A percentile compares a stretch with the other conserved stretches of the same genome.
These are phyloP conservation scores for Phytophthora litchii DNA, from an alignment of 352 stramenopile genomes.

Conservation along the genomic window DNA sequence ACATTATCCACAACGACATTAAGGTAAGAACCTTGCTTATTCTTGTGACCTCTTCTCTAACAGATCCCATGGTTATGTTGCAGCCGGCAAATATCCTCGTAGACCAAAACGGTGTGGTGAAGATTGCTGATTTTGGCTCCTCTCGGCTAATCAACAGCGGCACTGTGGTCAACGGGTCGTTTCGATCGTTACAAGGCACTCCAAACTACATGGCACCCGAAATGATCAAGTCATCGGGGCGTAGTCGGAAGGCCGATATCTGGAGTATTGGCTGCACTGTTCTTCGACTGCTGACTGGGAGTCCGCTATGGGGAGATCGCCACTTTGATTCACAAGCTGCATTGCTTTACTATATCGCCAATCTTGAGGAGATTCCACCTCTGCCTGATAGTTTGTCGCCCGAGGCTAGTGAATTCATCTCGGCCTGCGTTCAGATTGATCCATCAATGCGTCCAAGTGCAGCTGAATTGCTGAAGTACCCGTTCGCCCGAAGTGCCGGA, in stretches of 20 bases:
- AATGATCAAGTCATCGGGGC: constrained; percentile 77
- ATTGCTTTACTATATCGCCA: constrained; percentile 68
- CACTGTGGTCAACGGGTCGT: constrained; percentile 48
- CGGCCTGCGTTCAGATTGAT: constrained; percentile 55
- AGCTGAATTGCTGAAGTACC: constrained; percentile 87
- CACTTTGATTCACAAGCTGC: constrained; percentile 76
- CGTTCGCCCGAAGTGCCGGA: constrained; percentile 72
- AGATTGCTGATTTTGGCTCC: constrained; percentile 95
- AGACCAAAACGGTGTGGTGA: constrained; percentile 93
- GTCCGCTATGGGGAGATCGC: constrained; percentile 80
- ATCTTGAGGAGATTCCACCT: constrained; percentile 47
- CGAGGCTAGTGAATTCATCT: constrained; percentile 56
- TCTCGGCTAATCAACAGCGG: constrained; percentile 73
- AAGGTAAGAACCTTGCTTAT: constrained; percentile 44
- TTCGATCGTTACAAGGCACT: constrained; percentile 69
- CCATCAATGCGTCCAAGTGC: constrained; percentile 77
- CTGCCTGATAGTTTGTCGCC: constrained; percentile 48
- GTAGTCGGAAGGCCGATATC: constrained; percentile 81
- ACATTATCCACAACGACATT: constrained; percentile 84
- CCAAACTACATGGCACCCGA: constrained; percentile 91
- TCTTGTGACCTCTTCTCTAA: background rate
- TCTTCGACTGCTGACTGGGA: constrained; percentile 73
- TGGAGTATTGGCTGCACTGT: constrained; percentile 86
- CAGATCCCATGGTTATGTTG: background rate
- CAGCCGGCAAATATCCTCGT: constrained; percentile 94